Conservation (phyloP, 495 filamentous ascomycete species). For the Geoglossum glabrum region DNA sequence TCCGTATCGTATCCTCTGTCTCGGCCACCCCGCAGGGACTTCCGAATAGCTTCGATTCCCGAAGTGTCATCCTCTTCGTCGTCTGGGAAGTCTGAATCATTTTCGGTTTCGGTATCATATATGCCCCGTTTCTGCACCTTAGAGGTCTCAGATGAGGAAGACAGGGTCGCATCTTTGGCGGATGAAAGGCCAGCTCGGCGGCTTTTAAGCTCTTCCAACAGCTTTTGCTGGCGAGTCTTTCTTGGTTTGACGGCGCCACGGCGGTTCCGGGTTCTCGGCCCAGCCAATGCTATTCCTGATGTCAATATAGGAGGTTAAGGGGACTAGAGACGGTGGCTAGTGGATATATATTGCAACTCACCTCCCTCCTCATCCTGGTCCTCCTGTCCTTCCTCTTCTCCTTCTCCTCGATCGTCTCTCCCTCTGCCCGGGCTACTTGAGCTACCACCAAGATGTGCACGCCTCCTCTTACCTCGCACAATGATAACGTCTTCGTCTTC, state of each 20-base stretch:
- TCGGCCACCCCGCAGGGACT: conserved; percentile 8
- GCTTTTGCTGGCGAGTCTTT: neutral
- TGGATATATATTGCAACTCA: neutral
- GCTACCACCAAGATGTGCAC: neutral
- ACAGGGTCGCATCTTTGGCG: neutral
- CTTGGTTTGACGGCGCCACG: neutral
- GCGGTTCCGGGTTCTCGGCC: neutral
- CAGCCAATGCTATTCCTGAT: neutral
- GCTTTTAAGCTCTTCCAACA: conserved; percentile 1
- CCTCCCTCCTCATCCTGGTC: neutral
- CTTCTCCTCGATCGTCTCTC: neutral
- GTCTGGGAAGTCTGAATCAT: conserved; percentile 5
- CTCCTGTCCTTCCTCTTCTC: neutral
- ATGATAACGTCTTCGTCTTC: neutral
- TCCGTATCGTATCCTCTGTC: conserved; percentile 43
- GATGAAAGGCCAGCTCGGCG: neutral
- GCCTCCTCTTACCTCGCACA: neutral
- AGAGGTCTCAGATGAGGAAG: neutral
- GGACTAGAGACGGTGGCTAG: neutral
- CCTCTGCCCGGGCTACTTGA: neutral
- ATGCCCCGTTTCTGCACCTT: neutral
- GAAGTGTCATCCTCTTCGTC: conserved; percentile 23
- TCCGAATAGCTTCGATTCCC: conserved; percentile 8
- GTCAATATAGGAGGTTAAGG: neutral
- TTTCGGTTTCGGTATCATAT: neutral